Evolutionary conservation across 2,329 filamentous ascomycete genomes (phyloP).

Genomic region (Allantophomopsis lycopodina): DNA sequence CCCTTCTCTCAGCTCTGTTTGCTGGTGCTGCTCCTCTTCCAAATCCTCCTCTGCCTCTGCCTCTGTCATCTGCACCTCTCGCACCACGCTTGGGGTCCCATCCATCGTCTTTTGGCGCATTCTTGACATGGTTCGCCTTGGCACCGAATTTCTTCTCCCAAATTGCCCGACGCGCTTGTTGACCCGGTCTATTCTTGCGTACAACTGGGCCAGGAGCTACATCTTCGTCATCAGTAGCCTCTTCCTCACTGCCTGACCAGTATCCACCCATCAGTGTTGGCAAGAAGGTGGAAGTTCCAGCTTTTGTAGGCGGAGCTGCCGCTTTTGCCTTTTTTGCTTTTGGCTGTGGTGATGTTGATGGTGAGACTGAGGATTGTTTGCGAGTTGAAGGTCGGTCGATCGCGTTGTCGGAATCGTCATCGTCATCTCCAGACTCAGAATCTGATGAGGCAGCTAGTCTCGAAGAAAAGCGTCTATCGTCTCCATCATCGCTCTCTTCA

Average conservation of each 20-base stretch:
- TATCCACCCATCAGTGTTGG: constrained; percentile 71
- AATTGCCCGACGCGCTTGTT: constrained; percentile 64
- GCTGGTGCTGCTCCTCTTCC: constrained; percentile 5
- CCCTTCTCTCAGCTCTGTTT: constrained; percentile 1
- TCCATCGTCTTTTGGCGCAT: constrained; percentile 25
- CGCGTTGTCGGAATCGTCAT: constrained; percentile 2
- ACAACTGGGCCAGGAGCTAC: constrained; percentile 34
- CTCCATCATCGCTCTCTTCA: too few species aligned
- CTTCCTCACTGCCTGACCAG: constrained; percentile 58
- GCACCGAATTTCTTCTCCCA: constrained; percentile 70
- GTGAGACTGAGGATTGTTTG: constrained; percentile 2
- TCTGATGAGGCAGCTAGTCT: constrained; percentile 1
- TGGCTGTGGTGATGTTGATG: constrained; percentile 4
- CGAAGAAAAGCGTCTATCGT: constrained; percentile 1
- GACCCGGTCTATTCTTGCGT: constrained; percentile 63
- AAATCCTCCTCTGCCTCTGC: not conserved
- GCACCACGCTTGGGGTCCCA: constrained; percentile 48
- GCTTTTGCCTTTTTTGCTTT: constrained; percentile 9
- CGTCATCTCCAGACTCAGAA: constrained; percentile 3
- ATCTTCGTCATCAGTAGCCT: constrained; percentile 50
- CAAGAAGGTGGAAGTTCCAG: constrained; percentile 43
- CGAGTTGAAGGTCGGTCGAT: constrained; percentile 1
- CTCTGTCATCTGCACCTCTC: constrained; percentile 8
- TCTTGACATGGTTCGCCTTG: constrained; percentile 32
- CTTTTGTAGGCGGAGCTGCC: constrained; percentile 4